phyloP scores from a whole-genome alignment of 257 asterid genomes.

The Petunia axillaris region DNA sequence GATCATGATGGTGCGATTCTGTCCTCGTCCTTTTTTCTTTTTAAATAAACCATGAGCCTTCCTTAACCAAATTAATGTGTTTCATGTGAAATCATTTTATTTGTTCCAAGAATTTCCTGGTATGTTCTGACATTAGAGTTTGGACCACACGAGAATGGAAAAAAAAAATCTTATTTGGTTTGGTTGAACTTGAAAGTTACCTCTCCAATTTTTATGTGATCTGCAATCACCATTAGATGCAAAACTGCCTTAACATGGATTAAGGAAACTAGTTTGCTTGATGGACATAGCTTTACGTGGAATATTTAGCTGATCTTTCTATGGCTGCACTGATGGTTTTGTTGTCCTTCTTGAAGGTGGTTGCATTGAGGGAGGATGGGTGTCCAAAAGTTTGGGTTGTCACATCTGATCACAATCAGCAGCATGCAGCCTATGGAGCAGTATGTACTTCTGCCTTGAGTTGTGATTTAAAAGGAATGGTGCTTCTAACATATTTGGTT shows the following conservation, averaged over 20 bases:
- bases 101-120: conserved; percentile 19
- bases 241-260: not conserved
- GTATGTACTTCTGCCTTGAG: conserved; percentile 51
- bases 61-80: conserved; percentile 19
- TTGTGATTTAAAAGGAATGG: not conserved
- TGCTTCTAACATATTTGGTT: not conserved
- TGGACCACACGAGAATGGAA: not conserved
- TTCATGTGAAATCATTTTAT: conserved; percentile 16
- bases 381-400: conserved; percentile 99
- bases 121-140: conserved; percentile 14
- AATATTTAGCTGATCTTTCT: conserved; percentile 12
- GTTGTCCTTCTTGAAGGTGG: conserved; percentile 56
- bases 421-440: conserved; percentile 90
- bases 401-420: conserved; percentile 85
- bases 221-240: conserved; percentile 16
- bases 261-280: conserved; percentile 17
- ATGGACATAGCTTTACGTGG: conserved; percentile 16
- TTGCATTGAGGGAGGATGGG: conserved; percentile 86
- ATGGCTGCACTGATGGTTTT: conserved; percentile 20
- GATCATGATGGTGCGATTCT: conserved; percentile 10
- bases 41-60: not conserved
- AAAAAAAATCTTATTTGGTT: not conserved
- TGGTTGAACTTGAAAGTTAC: conserved; percentile 9
- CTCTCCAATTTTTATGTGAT: conserved; percentile 8
- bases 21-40: not conserved